Conservation (phyloP, 2,329 filamentous ascomycete species). For the Aspergillus costaricaensis region DNA sequence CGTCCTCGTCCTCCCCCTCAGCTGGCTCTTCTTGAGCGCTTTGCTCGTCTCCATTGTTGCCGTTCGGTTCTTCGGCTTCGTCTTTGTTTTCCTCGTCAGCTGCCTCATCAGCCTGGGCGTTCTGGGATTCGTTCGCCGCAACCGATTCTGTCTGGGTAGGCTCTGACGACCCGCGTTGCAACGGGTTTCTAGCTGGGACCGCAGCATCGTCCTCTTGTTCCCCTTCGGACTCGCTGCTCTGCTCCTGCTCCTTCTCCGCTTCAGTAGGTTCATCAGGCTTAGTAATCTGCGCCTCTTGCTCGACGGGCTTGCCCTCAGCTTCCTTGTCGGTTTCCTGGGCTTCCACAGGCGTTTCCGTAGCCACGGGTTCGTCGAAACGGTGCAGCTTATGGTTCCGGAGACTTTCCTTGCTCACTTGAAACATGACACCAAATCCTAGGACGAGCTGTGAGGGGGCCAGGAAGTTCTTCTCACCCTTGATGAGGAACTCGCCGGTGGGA, state of each 20-base stretch:
- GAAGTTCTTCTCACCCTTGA: slow-evolving; percentile 87
- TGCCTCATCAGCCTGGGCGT: slow-evolving; percentile 46
- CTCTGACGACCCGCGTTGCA: slow-evolving; percentile 22
- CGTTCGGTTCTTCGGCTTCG: slow-evolving; percentile 31
- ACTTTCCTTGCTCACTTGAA: slow-evolving; percentile 85
- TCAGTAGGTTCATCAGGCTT: slow-evolving; percentile 22
- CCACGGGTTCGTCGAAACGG: slow-evolving; percentile 50
- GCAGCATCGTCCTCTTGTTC: slow-evolving; percentile 20
- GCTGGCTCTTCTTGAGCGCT: not conserved
- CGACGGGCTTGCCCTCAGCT: slow-evolving; percentile 34
- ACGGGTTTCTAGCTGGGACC: slow-evolving; percentile 18
- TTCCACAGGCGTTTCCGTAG: slow-evolving; percentile 25
- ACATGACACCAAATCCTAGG: slow-evolving; percentile 84
- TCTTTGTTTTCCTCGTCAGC: slow-evolving; percentile 25
- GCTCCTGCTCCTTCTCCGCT: slow-evolving; percentile 30
- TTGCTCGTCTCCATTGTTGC: not conserved
- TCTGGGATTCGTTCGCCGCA: slow-evolving; percentile 27
- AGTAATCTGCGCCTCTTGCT: slow-evolving; percentile 31
- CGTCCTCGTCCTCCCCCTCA: slow-evolving; percentile 15
- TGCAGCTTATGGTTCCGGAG: slow-evolving; percentile 78
- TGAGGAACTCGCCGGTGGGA: slow-evolving; percentile 73
- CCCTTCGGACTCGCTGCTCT: slow-evolving; percentile 24
- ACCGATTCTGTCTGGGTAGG: slow-evolving; percentile 26
- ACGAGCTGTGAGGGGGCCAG: slow-evolving; percentile 83
- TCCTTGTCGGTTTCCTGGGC: slow-evolving; percentile 23